Base-by-base conservation (phyloP, 306 rosid species). In the Astragalus glycyphyllos region DNA sequence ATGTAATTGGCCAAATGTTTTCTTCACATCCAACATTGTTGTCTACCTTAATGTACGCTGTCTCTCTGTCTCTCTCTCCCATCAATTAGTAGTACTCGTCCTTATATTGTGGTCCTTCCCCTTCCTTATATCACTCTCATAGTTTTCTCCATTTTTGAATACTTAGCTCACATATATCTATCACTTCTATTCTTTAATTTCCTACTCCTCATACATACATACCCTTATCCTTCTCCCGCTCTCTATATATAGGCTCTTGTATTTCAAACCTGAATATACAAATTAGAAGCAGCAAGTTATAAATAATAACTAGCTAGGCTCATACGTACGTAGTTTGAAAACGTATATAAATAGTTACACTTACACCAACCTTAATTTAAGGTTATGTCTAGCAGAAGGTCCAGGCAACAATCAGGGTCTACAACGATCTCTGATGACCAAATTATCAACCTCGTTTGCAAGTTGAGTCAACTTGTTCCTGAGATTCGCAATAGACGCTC, bases 391-490 rank as follows among this genome's bases (percentile, higher is more conserved):
- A 86, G 87, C 86, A 11, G 95, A 86, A 89, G 96, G 84, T 90
- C 98, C 6, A 89, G 96, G 88, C 96, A 87, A 54, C 82, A 89
- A 12, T 65, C 84, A 17, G 70, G 88, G 1, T 55, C 87, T 77
- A 68, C 95, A 26, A 66, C 92, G 44, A 94, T 94, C 80, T 80
- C 83, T 6, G 97, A 94, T 79, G 97, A 94, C 82, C 98, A 94
- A 87, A 94, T 94, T 79, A 86, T 94, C 40, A 89, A 94, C 0
- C 97, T 94, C 56, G 90, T 94, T 65, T 87, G 95, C 73, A 90
- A 90, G 87, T 80, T 94, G 81, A 97, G 97, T 40, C 96, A 89
- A 74, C 96, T 90, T 56, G 92, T 94, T 73, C 98, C 98, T 51
- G 98, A 94, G 90, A 89, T 94, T 68, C 89, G 85, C 37, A 76